These are phyloP conservation scores for Passiflora organensis DNA, from an alignment of 345 rosid species.

Conservation along the genomic window DNA sequence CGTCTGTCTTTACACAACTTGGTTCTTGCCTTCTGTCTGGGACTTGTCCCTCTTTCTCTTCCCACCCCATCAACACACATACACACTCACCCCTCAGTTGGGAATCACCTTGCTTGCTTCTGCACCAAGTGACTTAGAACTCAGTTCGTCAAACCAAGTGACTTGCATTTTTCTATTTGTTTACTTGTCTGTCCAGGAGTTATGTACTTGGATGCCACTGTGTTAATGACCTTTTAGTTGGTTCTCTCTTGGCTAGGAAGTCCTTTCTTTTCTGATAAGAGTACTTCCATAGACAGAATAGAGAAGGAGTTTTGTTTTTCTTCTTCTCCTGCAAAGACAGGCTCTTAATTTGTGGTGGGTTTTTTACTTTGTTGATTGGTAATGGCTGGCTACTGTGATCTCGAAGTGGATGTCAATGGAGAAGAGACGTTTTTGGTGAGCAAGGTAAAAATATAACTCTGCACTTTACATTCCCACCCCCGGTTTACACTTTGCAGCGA, in stretches of 20 bases:
- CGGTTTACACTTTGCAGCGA: not conserved
- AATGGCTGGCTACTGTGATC: constrained; percentile 77
- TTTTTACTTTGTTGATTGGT: constrained; percentile 19
- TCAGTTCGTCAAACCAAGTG: constrained; percentile 6
- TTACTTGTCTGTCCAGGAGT: constrained; percentile 7
- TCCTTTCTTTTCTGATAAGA: not conserved
- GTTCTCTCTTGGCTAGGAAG: not conserved
- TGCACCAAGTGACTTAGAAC: constrained; percentile 1
- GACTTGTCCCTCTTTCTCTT: not conserved
- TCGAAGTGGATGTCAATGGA: constrained; percentile 91
- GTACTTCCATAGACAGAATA: not conserved
- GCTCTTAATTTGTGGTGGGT: constrained; percentile 19
- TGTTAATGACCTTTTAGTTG: not conserved
- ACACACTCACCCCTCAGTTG: not conserved
- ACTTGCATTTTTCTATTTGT: constrained; percentile 7
- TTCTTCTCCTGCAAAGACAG: not conserved
- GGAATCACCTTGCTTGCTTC: constrained; percentile 1
- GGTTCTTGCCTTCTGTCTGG: constrained; percentile 5
- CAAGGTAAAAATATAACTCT: constrained; percentile 45
- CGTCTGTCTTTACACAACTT: constrained; percentile 4
- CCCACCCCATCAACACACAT: not conserved
- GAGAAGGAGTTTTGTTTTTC: not conserved
- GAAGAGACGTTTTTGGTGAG: constrained; percentile 74
- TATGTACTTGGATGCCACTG: not conserved
- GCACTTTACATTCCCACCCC: not conserved